Base-by-base conservation (phyloP, 1,284 basidiomycete genomes). In the Ceratobasidium sp. region DNA sequence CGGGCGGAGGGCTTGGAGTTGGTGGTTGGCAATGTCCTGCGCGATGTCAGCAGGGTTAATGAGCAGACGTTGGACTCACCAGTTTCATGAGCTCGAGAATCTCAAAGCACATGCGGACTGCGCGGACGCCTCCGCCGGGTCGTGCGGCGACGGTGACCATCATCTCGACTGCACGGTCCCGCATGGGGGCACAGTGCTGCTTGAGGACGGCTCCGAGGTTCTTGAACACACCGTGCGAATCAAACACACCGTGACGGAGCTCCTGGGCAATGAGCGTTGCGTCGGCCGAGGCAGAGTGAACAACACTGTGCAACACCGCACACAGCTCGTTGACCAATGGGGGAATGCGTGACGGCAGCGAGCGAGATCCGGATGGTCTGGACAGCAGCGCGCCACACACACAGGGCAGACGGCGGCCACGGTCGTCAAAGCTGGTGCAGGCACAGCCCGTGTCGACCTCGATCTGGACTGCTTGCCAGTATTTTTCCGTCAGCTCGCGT, bases 61-160 rank as follows among this genome's bases (percentile, higher is more conserved):
- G 55, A 67, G 67, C 72, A 56, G 60, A 40, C 52, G 70, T 71
- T 45, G 73, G 34, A 84, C 90, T 78, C 76, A 92, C 93, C 75
- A 97, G 84, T 83, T 96, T 96, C 94, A 97, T 96, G 73, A 95
- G 84, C 81, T 97, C 94, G 64, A 96, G 83, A 71, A 96, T 89
- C 78, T 96, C 94, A 77, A 97, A 89, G 80, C 92, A 94, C 82
- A 90, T 85, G 70, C 91, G 84, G 70, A 96, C 78, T 53, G 82
- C 83, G 1, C 83, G 1, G 83, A 84, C 3, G 82, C 81, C 77
- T 86, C 88, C 60, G 81, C 81, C 72, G 79, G 83, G 29, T 15
- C 75, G 73, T 7, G 73, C 68, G 6, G 90, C 91, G 15, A 86
- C 83, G 65, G 82, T 81, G 29, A 96, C 87, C 92, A 97, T 94